Conservation (phyloP, 306 rosid species). For the Cucumis sativus region Cucumber_9930_V3 NC_026660.2:29548501-29549000, state of each 20-base stretch:
- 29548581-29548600: background rate
- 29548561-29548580: background rate
- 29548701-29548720: background rate
- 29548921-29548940: background rate
- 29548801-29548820: background rate
- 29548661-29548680: background rate
- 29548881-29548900: background rate
- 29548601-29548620: background rate
- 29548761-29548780: background rate
- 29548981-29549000: background rate
- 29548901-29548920: background rate
- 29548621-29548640: background rate
- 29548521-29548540: background rate
- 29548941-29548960: background rate
- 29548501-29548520: constrained; percentile 1
- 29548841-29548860: background rate
- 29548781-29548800: background rate
- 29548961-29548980: background rate
- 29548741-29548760: too few relatives aligned
- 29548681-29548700: background rate
- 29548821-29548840: background rate
- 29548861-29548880: background rate
- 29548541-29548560: background rate
- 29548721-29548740: too few relatives aligned
- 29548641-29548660: background rate